Percentiles rank a stretch among this genome's conserved stretches.
These are phyloP conservation scores for Penicillium pulvis DNA, from an alignment of 495 filamentous ascomycete genomes.

Conservation along the genomic window DNA sequence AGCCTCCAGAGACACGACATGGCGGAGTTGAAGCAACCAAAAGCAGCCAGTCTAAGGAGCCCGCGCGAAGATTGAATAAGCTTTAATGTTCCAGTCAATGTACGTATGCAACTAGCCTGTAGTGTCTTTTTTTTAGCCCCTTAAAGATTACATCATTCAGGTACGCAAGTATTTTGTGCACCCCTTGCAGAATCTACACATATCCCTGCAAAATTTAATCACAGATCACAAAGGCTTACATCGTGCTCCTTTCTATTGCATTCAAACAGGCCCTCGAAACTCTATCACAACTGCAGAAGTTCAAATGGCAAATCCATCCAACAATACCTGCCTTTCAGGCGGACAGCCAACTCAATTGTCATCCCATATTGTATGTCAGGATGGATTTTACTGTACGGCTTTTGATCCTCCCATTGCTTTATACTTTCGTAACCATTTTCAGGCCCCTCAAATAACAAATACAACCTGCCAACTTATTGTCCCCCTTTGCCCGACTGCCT, in stretches of 20 bases:
- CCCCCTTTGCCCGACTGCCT: neutral
- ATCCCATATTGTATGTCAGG: neutral
- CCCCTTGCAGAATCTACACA: too few species aligned
- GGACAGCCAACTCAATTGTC: neutral
- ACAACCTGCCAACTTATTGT: neutral
- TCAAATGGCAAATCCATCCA: neutral
- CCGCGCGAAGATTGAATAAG: too few species aligned
- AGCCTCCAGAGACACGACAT: neutral
- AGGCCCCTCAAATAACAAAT: neutral
- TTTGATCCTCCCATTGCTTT: neutral
- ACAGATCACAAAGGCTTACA: too few species aligned
- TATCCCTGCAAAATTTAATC: too few species aligned
- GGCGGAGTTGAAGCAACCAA: too few species aligned
- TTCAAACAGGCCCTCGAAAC: neutral
- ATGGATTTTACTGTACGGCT: neutral
- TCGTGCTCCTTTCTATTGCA: too few species aligned
- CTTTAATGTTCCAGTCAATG: too few species aligned
- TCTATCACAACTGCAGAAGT: neutral
- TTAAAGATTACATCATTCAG: too few species aligned
- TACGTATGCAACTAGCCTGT: too few species aligned
- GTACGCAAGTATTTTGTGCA: too few species aligned
- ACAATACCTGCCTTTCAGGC: constrained; percentile 2
- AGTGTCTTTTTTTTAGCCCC: too few species aligned
- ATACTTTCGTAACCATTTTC: neutral
- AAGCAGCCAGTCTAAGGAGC: too few species aligned